Percentiles rank a stretch among this genome's conserved stretches.
These are phyloP conservation scores for Colletotrichum spinosum DNA, from an alignment of 2,329 filamentous ascomycete genomes.

Conservation along the genomic window DNA sequence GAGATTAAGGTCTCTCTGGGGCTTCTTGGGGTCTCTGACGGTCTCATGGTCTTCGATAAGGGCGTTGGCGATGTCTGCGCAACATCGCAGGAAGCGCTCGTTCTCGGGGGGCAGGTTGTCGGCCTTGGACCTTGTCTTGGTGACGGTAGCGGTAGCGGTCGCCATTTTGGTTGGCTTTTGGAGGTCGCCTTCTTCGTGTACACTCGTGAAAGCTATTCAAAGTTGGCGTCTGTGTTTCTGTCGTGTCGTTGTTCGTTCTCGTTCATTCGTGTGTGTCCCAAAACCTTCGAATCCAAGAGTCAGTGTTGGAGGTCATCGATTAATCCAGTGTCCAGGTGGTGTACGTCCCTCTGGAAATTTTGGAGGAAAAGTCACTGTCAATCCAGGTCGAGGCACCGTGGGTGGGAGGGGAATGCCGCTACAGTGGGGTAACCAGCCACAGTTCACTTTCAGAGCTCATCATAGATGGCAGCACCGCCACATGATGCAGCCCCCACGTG, in stretches of 20 bases:
- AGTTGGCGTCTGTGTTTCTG: neutral
- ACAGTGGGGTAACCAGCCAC: conserved; percentile 36
- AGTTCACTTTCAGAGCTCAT: neutral
- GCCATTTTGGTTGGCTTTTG: conserved; percentile 46
- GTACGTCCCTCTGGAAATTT: conserved; percentile 30
- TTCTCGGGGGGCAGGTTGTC: conserved; percentile 88
- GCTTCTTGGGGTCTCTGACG: conserved; percentile 76
- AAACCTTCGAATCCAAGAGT: conserved; percentile 9
- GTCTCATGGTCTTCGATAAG: conserved; percentile 95
- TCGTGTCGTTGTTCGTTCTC: neutral
- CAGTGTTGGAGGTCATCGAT: conserved; percentile 4
- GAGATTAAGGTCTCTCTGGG: conserved; percentile 89
- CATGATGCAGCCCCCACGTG: neutral
- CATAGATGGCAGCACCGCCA: conserved; percentile 9
- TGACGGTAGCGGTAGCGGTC: conserved; percentile 69
- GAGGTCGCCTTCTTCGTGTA: neutral
- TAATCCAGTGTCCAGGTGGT: too few relatives aligned
- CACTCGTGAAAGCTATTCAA: too few relatives aligned
- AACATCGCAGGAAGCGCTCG: conserved; percentile 92
- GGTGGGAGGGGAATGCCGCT: too few relatives aligned
- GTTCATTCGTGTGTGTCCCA: neutral
- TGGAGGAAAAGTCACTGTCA: conserved; percentile 20
- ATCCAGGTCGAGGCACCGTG: conserved; percentile 9
- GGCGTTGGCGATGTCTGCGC: conserved; percentile 93
- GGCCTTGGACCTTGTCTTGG: conserved; percentile 74